Percentiles rank a stretch among this genome's conserved stretches.
phyloP scores from a whole-genome alignment of 257 asterid species.

The Cruciata laevipes region DNA sequence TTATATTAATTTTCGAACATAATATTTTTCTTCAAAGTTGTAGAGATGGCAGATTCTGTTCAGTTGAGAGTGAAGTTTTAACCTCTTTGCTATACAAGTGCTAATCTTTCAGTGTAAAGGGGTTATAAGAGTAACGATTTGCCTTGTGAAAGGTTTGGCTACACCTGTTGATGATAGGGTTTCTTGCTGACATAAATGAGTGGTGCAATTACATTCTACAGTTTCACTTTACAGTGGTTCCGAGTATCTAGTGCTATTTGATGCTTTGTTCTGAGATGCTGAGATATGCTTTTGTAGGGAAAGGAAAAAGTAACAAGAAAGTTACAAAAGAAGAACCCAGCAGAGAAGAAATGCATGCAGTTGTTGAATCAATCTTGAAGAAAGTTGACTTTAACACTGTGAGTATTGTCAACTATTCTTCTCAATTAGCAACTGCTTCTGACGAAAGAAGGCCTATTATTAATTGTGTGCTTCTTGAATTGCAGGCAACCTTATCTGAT shows the following conservation, averaged over 20 bases:
- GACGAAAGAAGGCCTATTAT: not conserved
- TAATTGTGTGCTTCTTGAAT: constrained; percentile 8
- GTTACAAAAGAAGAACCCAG: constrained; percentile 58
- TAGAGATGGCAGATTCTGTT: not conserved
- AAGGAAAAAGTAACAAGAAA: constrained; percentile 35
- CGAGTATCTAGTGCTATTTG: not conserved
- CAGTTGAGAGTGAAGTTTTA: not conserved
- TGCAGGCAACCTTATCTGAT: constrained; percentile 90
- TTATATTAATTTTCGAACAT: not conserved
- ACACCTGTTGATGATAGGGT: not conserved
- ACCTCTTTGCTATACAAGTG: not conserved
- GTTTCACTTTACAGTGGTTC: no score
- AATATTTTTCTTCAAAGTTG: not conserved
- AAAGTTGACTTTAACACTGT: constrained; percentile 81
- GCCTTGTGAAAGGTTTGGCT: not conserved
- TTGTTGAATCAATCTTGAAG: constrained; percentile 55
- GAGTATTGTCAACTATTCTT: constrained; percentile 24
- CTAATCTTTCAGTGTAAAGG: not conserved
- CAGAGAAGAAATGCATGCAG: constrained; percentile 57
- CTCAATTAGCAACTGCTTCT: not conserved
- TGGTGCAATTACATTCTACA: not conserved
- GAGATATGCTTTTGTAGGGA: constrained; percentile 24
- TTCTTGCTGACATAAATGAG: not conserved
- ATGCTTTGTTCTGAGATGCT: not conserved
- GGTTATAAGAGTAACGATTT: not conserved